phyloP scores from a whole-genome alignment of 1,139 yeast genomes.

The Scheffersomyces stambukii region DNA sequence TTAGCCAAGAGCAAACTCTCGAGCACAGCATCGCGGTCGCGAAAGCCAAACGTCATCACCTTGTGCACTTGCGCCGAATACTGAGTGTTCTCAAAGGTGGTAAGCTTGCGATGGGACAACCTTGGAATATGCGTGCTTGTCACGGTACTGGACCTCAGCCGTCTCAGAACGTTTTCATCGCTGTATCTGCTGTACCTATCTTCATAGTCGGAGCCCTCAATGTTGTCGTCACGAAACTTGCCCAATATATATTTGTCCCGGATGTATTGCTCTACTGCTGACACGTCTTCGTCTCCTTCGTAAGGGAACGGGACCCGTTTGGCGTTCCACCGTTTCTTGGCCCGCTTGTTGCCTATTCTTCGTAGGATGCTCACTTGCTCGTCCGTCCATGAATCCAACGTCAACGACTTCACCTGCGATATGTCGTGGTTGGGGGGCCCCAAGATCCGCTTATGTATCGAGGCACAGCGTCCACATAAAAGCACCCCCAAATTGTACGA shows the following conservation, averaged over 20 bases:
- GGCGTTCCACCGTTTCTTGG: conserved; percentile 63
- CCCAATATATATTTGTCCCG: conserved; percentile 51
- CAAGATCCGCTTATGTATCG: conserved; percentile 65
- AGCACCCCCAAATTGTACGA: conserved; percentile 54
- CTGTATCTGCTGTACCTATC: conserved; percentile 15
- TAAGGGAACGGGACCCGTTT: conserved; percentile 62
- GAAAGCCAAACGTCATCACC: conserved; percentile 42
- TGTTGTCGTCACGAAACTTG: conserved; percentile 35
- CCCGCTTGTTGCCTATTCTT: conserved; percentile 60
- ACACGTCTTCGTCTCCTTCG: conserved; percentile 58
- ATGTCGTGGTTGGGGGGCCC: conserved; percentile 48
- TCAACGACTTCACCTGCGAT: conserved; percentile 74
- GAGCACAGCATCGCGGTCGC: conserved; percentile 41
- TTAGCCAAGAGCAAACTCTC: conserved; percentile 47
- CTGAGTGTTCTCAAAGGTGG: conserved; percentile 40
- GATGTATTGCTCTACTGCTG: conserved; percentile 46
- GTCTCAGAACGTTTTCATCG: conserved; percentile 9
- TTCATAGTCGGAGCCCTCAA: conserved; percentile 21
- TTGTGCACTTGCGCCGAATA: conserved; percentile 37
- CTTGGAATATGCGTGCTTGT: conserved; percentile 19
- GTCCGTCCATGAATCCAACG: conserved; percentile 72
- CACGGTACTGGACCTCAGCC: conserved; percentile 21
- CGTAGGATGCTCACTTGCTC: conserved; percentile 58
- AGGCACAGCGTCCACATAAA: conserved; percentile 76
- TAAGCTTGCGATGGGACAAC: conserved; percentile 39